Evolutionary conservation across 1,139 yeast genomes (phyloP), one percentile per base, ranked within the genome.

Genomic region (Kazachstania sp.): DNA sequence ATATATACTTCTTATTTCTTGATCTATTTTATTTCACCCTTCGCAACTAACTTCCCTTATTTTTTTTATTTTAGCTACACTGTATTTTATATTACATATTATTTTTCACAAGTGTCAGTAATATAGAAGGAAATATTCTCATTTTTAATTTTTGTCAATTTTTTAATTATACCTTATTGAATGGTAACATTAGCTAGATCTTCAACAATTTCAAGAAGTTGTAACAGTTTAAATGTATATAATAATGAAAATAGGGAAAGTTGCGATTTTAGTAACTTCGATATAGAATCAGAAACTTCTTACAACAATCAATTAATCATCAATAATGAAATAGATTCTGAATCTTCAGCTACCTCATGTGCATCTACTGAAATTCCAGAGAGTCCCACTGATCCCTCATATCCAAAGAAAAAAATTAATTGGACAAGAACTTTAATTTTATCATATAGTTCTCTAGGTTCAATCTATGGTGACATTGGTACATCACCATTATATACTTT

Each of bases 401-500:
- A 28, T 16, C 23, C 18, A 26, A 15, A 11, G 26, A 15, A 15
- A 38, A 38, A 28, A 2, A 18, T 4, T n/a, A 38, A 4, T 23
- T 38, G 41, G 41, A 26, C 41, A 12, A 38, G 23, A 28, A 18
- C 15, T 5, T 38, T 38, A 15, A 6, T 38, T 26, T 30, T 38
- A 11, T 23, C 41, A 3, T 38, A 38, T 20, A 38, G 41, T 20
- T 20, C 41, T 1, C 11, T 38, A 28, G 41, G 41, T 11, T 38
- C 41, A 19, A 38, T 38, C 18, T 38, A 38, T 28, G 41, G 41
- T 26, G 41, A 38, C 13, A 38, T 38, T 20, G 41, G 41, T n/a
- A 38, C 41, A 6, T 38, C 41, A 9, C 41, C 41, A 15, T 30
- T 38, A 12, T 38, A 38, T 28, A 38, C 41, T 13, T 30, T 38